A percentile compares a stretch with the other conserved stretches of the same genome.
These are phyloP conservation scores for Aquilaria sinensis DNA, from an alignment of 345 rosid species.

Conservation along the genomic window DNA sequence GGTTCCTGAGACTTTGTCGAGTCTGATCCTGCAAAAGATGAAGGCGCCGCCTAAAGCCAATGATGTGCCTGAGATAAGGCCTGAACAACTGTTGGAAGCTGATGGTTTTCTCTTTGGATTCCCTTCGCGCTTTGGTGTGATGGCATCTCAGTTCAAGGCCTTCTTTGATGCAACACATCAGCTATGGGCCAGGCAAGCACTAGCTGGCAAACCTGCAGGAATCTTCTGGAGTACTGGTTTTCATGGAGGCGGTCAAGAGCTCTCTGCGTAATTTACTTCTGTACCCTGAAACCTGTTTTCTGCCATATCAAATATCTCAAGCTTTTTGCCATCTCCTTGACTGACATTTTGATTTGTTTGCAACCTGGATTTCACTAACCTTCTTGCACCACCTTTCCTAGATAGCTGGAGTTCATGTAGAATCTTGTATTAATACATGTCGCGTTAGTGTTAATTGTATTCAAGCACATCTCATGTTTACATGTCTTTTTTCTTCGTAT, in stretches of 20 bases:
- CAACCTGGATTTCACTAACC: not conserved
- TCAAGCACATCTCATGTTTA: no score
- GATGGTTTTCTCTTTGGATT: conserved; percentile 92
- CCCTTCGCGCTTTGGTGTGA: conserved; percentile 92
- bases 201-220: conserved; percentile 96
- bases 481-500: no score
- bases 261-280: conserved; percentile 67
- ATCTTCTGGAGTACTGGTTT: conserved; percentile 98
- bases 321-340: not conserved
- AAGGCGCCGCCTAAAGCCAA: conserved; percentile 64
- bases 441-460: no score
- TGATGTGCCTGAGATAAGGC: conserved; percentile 69
- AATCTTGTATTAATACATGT: no score
- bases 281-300: not conserved
- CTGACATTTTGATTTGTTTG: not conserved
- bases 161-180: conserved; percentile 79
- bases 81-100: conserved; percentile 76
- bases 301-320: not conserved
- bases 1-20: conserved; percentile 75
- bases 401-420: no score
- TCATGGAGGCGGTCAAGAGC: conserved; percentile 97
- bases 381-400: not conserved
- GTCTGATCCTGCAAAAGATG: conserved; percentile 61
- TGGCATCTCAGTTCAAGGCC: conserved; percentile 88
- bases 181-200: conserved; percentile 71